Conservation (phyloP, 2,329 filamentous ascomycete genomes). For the Herpotrichia juniperi region DNA sequence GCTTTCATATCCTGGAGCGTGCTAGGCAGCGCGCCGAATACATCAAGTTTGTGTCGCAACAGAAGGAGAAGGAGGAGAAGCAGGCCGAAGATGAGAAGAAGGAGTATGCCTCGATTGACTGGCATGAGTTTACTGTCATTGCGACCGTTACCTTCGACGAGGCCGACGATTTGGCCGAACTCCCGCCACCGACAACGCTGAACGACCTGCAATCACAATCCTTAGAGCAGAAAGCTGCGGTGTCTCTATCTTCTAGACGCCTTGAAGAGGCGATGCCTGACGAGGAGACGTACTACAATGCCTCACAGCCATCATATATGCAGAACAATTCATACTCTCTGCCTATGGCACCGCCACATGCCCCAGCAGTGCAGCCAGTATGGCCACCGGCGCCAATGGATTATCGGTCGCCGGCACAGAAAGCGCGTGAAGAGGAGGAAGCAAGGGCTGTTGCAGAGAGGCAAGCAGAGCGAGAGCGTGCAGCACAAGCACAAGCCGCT, state of each 20-base stretch:
- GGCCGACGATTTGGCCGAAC: conserved; percentile 80
- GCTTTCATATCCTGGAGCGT: conserved; percentile 77
- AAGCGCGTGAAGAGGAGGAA: conserved; percentile 47
- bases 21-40: conserved; percentile 89
- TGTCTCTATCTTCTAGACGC: conserved; percentile 81
- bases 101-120: conserved; percentile 86
- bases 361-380: conserved; percentile 35
- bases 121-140: conserved; percentile 96
- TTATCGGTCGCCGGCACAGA: conserved; percentile 38
- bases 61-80: conserved; percentile 89
- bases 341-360: conserved; percentile 33
- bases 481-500: conserved; percentile 79
- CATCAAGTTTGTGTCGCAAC: conserved; percentile 79
- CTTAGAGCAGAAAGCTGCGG: conserved; percentile 90
- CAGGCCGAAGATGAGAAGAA: conserved; percentile 80
- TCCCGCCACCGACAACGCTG: conserved; percentile 87
- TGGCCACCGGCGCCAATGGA: conserved; percentile 35
- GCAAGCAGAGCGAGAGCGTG: conserved; percentile 61
- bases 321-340: conserved; percentile 35
- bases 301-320: conserved; percentile 30
- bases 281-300: conserved; percentile 58
- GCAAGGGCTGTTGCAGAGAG: conserved; percentile 45
- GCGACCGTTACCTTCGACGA: conserved; percentile 94
- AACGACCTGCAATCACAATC: conserved; percentile 93
- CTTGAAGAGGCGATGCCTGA: conserved; percentile 96